Base-by-base conservation (phyloP, 495 filamentous ascomycete genomes). In the Xylaria intraflava region DNA sequence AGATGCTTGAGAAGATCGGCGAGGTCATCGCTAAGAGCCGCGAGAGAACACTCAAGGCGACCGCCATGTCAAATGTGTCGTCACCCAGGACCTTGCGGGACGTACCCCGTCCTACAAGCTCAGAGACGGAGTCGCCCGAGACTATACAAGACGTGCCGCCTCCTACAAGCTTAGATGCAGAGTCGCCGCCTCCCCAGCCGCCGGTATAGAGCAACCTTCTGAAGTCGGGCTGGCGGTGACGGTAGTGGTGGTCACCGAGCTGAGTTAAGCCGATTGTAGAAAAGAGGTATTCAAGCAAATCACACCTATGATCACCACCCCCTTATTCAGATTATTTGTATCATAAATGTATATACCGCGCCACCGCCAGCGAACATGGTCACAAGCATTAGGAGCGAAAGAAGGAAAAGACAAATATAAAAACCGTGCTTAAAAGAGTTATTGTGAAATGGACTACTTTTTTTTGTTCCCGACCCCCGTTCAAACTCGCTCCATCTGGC, bases 1-100 rank as follows among this genome's bases (percentile, higher is more conserved):
- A 81, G 58, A 82, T 86, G 75, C 65, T 86, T 59, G 80, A 74
- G 62, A 80, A 70, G 70, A 83, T 88, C 61, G 84, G 84, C 59
- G 67, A 79, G 72, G 69, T 86, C 42, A 85, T 88, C 61, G 82
- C 76, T 29, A 64, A 61, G 67, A 85, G 83, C 59, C 68, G 67
- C 58, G 62, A 72, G 48, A 58, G 62, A 47, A 56, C 64, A 6
- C 54, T 73, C 40, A 70, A 67, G 8, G 59, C 56, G 0, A 46
- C 53, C 0, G 68, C 59, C 19, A 43, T 66, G 43, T 49, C 57
- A 8, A 54, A 56, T 14, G 51, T 7, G 30, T 23, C 10, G 22
- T 14, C 49, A 20, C 14, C 40, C 0, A n/a, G 17, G 3, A 24
- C 27, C 4, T 16, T 38, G 11, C 4, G 12, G 16, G 29, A 44